A percentile compares a stretch with the other conserved stretches of the same genome.
phyloP scores from a whole-genome alignment of 176 grass and related monocot species.

The Aegilops speltoides region DNA sequence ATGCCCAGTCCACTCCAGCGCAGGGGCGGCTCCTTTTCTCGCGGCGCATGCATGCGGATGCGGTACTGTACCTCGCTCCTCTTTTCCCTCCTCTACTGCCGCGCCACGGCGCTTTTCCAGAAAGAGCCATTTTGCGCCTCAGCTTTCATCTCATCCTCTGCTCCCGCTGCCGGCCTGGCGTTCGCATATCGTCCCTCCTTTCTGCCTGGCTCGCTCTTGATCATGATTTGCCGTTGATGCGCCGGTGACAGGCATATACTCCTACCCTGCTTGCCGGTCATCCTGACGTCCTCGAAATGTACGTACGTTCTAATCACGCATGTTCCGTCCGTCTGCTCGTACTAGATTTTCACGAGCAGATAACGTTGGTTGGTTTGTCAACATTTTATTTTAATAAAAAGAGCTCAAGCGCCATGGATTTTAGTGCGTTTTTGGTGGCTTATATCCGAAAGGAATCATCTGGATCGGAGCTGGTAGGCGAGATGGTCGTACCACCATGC shows the following conservation, averaged over 20 bases:
- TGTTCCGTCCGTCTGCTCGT: not conserved
- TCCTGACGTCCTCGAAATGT: too few relatives aligned
- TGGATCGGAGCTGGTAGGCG: not conserved
- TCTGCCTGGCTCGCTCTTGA: not conserved
- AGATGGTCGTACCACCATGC: not conserved
- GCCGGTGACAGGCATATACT: too few relatives aligned
- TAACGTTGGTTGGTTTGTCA: not conserved
- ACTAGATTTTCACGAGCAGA: too few relatives aligned
- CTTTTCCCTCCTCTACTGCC: not conserved
- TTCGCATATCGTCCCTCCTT: not conserved
- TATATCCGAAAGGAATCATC: not conserved
- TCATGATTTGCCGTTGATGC: too few relatives aligned
- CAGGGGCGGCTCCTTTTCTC: not conserved
- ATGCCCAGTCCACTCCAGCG: not conserved
- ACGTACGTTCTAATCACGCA: too few relatives aligned
- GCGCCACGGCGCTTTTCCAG: not conserved
- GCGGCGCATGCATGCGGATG: not conserved
- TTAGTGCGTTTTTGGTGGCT: slow-evolving; percentile 17
- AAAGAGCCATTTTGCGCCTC: slow-evolving; percentile 9
- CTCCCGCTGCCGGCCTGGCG: not conserved
- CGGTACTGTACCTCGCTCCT: not conserved
- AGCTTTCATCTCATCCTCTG: slow-evolving; percentile 19
- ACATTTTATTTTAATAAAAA: too few relatives aligned
- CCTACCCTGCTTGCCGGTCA: too few relatives aligned
- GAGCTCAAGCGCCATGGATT: not conserved